Evolutionary conservation across 1,139 yeast species (phyloP).

Genomic region (Saccharomyces uvarum): DNA sequence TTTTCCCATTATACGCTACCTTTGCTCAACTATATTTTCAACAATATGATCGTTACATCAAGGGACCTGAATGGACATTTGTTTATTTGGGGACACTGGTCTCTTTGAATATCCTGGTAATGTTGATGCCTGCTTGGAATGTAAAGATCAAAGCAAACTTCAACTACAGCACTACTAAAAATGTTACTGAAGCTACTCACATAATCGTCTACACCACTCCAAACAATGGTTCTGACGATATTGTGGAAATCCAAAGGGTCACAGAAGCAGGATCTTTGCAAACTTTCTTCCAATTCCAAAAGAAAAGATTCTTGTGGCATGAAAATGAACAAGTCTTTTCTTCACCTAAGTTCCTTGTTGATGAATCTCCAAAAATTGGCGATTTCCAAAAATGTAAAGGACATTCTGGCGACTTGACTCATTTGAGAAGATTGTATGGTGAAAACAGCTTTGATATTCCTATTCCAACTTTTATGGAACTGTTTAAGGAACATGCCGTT

Average conservation of each 20-base stretch:
- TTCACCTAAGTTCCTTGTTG: slow-evolving; percentile 77
- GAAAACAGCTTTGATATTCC: slow-evolving; percentile 88
- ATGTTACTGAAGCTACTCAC: slow-evolving; percentile 57
- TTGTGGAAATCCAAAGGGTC: slow-evolving; percentile 57
- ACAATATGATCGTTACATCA: slow-evolving; percentile 74
- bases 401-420: slow-evolving; percentile 50
- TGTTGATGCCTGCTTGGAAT: slow-evolving; percentile 96
- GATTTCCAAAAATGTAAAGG: slow-evolving; percentile 61
- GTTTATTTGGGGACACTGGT: slow-evolving; percentile 70
- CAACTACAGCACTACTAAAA: slow-evolving; percentile 50
- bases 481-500: slow-evolving; percentile 94
- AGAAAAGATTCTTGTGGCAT: slow-evolving; percentile 78
- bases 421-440: slow-evolving; percentile 61
- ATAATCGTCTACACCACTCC: slow-evolving; percentile 76
- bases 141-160: slow-evolving; percentile 63
- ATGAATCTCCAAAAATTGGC: slow-evolving; percentile 50
- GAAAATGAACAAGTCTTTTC: slow-evolving; percentile 48
- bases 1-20: slow-evolving; percentile 67
- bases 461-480: slow-evolving; percentile 80
- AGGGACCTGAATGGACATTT: slow-evolving; percentile 75
- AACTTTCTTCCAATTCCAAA: slow-evolving; percentile 76
- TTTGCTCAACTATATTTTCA: slow-evolving; percentile 58
- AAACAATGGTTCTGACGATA: slow-evolving; percentile 79
- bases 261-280: slow-evolving; percentile 56
- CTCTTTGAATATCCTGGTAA: slow-evolving; percentile 64